Base-by-base conservation (phyloP, 306 rosid species). In the Vigna trinervia region DNA sequence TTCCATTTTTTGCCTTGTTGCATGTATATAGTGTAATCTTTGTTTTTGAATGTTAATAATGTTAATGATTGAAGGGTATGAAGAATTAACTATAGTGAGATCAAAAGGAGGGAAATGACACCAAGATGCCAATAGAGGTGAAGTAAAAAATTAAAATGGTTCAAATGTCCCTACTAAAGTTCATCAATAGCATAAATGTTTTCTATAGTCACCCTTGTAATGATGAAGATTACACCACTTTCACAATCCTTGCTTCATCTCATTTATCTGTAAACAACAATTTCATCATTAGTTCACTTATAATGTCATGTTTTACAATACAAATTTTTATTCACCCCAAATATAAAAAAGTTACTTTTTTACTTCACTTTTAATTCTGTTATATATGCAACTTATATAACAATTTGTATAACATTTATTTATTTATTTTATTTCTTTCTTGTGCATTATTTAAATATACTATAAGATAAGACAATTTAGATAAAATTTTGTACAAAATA, bases 211-310 rank as follows among this genome's bases (percentile, higher is more conserved):
- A 84, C 66, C 75, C 76, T 52, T 67, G 34, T 39, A 58, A n/a
- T 28, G 43, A 43, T 63, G 23, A 64, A 36, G 67, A 53, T 39
- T 71, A 23, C 78, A 64, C 70, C 69, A 69, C 26, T 80, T 46
- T 38, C 65, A 48, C 47, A 76, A 79, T 57, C 65, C 58, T 36
- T 67, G 71, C 45, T 0, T 79, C 86, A 83, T 57, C 0, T 79
- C 86, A 83, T 57, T 60, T 73, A 45, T 88, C 92, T 90, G 90
- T 46, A 70, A 63, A 78, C 26, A 78, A 74, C 32, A 78, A 59
- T 62, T 36, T 73, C 75, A 60, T 23, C 12, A 38, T 6, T 26
- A 67, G 46, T 23, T 30, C 70, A 76, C 22, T 32, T 71, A 59
- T 39, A 64, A 39, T 19, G 36, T 17, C 47, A 34, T 67, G 39